Evolutionary conservation across 768 basidiomycete genomes (phyloP), one percentile per base, ranked within the genome.

Genomic region (Suillus luteus): DNA sequence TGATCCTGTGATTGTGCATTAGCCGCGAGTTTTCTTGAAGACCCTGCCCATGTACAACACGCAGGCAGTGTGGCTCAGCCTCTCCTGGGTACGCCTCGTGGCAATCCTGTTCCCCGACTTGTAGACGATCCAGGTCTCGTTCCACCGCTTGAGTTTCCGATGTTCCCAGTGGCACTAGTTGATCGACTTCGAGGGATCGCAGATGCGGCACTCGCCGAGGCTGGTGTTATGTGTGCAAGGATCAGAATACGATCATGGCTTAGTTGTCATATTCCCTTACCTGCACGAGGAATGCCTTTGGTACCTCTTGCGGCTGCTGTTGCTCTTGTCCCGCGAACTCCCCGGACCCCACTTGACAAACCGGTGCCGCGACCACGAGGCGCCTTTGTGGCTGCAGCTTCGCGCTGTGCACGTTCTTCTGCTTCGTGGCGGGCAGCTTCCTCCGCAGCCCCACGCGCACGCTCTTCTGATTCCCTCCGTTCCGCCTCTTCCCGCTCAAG

Each of bases 261-360:
- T 38, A 17, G 24, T 17, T 8, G 57, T 31, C 40, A 19, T 27
- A 40, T 31, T 58, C 11, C 11, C 57, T 41, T 70, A 83, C 83
- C 79, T 70, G 75, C 69, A 65, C 75, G 78, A 35, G 78, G 66
- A 68, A 33, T 70, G 80, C 68, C 81, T 78, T 65, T 77, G 73
- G 43, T 81, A 85, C 63, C 86, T 83, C 79, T 74, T 31, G 74
- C 69, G 3, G 74, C 75, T 12, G 74, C 82, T 14, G 85, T 89
- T 1, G 86, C 88, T 51, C 87, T 81, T 6, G 86, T 93, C 3
- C 90, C 91, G 61, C 89, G 83, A 37, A 91, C 86, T 9, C 91
- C 91, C 69, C 89, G 76, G 3, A 91, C 83, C 17, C 85, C 84
- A 40, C 90, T 89, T 27, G 85, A 79, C 54, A 72, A 43, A 41